Evolutionary conservation across 495 filamentous ascomycete species (phyloP).

Genomic region (Daldinia loculata): DNA sequence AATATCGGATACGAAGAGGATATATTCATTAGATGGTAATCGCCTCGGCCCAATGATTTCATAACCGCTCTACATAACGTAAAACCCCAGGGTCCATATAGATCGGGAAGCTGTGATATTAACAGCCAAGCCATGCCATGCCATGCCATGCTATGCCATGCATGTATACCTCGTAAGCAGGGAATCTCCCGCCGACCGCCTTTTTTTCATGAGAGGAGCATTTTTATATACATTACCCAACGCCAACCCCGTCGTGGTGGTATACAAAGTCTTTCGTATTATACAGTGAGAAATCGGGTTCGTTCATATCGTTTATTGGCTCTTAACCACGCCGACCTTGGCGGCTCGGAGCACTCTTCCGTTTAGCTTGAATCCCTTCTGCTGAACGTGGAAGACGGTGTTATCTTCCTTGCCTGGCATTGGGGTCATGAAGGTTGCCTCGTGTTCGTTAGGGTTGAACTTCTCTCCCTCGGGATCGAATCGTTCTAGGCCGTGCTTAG

Average conservation of each 20-base stretch:
- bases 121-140: constrained; percentile 30
- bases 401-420: constrained; percentile 86
- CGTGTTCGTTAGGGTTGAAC: constrained; percentile 96
- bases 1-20: constrained; percentile 14
- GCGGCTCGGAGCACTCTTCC: constrained; percentile 88
- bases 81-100: constrained; percentile 25
- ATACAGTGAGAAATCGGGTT: constrained; percentile 32
- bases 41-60: constrained; percentile 5
- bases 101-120: constrained; percentile 29
- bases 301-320: constrained; percentile 48
- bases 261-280: constrained; percentile 39
- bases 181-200: constrained; percentile 34
- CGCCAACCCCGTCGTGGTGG: constrained; percentile 42
- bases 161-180: constrained; percentile 23
- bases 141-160: constrained; percentile 22
- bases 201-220: constrained; percentile 61
- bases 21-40: constrained; percentile 32
- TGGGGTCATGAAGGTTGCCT: constrained; percentile 93
- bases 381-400: constrained; percentile 88
- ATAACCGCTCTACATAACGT: constrained; percentile 17
- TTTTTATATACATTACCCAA: constrained; percentile 55
- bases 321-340: constrained; percentile 91
- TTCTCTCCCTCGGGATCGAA: constrained; percentile 80
- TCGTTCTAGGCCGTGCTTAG: constrained; percentile 93
- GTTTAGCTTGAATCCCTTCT: constrained; percentile 93